Evolutionary conservation across 495 filamentous ascomycete species (phyloP), one percentile per base, ranked within the genome.

Genomic region (Xylaria telfairii): DNA sequence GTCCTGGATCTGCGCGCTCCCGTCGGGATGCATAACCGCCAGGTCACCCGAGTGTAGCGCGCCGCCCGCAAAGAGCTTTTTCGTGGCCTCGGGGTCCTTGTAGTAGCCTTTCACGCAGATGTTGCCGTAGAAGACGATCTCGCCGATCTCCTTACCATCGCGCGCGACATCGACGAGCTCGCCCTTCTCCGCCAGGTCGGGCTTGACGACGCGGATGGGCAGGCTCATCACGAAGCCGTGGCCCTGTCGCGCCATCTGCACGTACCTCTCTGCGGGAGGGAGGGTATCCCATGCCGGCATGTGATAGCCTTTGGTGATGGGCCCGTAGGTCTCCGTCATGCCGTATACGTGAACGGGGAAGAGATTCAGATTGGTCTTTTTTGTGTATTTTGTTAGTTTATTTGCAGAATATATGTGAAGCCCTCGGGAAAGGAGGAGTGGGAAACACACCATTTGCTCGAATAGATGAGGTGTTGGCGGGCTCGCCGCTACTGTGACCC

Each of bases 331-430:
- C 81, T 98, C 95, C 1, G 95, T 97, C 80, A 98, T 80, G 13
- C 96, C 96, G 79, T 98, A 98, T 10, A 96, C 93, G 79, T 99
- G 96, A 13, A 98, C 94, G 1, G 96, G 96, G 49, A 91, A 85
- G 51, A 99, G 86, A 74, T 98, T 98, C 15, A 98, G 81, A 26
- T 87, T 81, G 6, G 81, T 81, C 79, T 81, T 32, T 39, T 26
- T 24, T 24, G 3, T 9, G 37, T 12, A 28, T 5, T 0, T 3
- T 5, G 39, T 68, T 19, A 68, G 30, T 15, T 37, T 26, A 46
- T 34, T 10, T 37, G 34, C 21, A 3, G 17, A 62, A 19, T 51
- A 39, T 19, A 39, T 24, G 42, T n/a, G 30, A 44, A 10, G 30
- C 2, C 12, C 53, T 70, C 41, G 70, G 67, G 42, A 19, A 34